Percentiles rank a stretch among this genome's conserved stretches.
These are phyloP conservation scores for Porcisia deanei DNA, from an alignment of 208 protist genomes.

Conservation along the genomic window DNA sequence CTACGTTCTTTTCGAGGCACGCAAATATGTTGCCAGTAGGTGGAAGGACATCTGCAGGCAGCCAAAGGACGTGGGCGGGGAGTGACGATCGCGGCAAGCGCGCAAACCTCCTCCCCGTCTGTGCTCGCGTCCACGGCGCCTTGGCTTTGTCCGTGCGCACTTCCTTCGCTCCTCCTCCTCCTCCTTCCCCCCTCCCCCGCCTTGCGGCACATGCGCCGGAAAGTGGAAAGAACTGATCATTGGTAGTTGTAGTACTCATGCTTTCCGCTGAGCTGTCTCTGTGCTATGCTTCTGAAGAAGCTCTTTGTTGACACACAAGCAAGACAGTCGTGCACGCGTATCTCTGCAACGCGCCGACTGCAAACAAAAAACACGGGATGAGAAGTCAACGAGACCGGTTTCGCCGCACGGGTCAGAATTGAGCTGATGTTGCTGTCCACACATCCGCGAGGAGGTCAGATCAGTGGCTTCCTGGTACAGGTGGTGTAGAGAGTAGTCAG, in stretches of 20 bases:
- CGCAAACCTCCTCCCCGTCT: background rate
- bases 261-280: background rate
- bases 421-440: background rate
- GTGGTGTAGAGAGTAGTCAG: background rate
- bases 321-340: background rate
- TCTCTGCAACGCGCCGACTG: background rate
- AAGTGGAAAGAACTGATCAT: background rate
- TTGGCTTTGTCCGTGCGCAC: background rate
- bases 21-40: slow-evolving; percentile 50
- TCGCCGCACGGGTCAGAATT: background rate
- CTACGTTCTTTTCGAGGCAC: slow-evolving; percentile 67
- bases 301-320: background rate
- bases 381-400: background rate
- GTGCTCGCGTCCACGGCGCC: background rate
- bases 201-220: background rate
- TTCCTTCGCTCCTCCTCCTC: background rate
- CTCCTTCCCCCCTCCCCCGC: background rate
- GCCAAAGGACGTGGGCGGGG: slow-evolving; percentile 9
- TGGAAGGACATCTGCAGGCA: slow-evolving; percentile 57
- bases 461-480: background rate
- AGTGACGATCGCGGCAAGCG: background rate
- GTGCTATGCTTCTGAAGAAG: background rate
- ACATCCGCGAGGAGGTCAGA: background rate
- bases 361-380: background rate
- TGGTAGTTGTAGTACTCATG: background rate